Percentiles rank a stretch among this genome's conserved stretches.
Conservation (phyloP, 208 protist genomes). For the Leishmania arabica region DNA sequence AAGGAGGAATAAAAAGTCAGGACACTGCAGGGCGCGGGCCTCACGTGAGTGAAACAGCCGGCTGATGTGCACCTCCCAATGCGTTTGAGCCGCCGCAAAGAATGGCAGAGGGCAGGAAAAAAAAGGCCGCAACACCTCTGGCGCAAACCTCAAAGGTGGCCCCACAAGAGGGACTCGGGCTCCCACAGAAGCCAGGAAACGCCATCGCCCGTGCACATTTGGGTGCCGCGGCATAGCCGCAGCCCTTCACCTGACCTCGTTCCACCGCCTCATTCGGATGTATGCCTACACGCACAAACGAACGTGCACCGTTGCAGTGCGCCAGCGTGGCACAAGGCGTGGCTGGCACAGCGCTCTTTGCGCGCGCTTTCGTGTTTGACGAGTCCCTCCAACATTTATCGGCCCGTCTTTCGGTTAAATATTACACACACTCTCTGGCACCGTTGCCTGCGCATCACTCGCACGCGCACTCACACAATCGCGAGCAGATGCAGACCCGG, state of each 20-base stretch:
- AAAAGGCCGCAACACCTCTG: too few relatives aligned
- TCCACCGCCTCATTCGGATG: neutral
- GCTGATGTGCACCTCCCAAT: neutral
- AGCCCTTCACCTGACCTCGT: neutral
- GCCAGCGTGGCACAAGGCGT: neutral
- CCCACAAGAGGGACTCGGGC: neutral
- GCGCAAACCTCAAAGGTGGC: neutral
- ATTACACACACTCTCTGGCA: neutral
- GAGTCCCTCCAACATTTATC: neutral
- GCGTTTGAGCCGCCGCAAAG: neutral
- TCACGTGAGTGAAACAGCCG: neutral
- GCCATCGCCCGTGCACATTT: neutral
- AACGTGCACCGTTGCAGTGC: neutral
- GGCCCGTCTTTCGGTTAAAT: neutral
- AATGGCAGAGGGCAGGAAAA: too few relatives aligned
- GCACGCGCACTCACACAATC: neutral
- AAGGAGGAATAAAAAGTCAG: neutral
- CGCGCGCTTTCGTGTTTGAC: neutral
- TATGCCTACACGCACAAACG: neutral
- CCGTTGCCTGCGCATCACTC: neutral
- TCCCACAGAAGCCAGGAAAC: neutral
- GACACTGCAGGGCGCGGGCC: neutral
- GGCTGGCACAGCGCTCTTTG: neutral
- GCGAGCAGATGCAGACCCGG: neutral
- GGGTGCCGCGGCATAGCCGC: neutral